Evolutionary conservation across 2,329 filamentous ascomycete species (phyloP).

Genomic region (Apiospora marii): DNA sequence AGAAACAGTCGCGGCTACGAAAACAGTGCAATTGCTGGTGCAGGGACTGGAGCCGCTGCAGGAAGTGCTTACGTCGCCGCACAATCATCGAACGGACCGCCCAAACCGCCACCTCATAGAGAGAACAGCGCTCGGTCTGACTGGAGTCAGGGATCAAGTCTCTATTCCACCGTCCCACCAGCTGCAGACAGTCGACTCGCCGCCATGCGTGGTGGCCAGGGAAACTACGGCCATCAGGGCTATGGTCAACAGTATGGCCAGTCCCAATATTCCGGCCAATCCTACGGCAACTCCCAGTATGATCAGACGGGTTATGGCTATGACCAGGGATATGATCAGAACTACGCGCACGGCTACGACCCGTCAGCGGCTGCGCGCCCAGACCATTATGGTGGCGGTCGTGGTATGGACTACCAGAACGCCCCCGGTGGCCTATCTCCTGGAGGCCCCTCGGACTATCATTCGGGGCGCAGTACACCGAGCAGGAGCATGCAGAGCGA

Average conservation of each 20-base stretch:
- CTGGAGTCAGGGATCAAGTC: not conserved
- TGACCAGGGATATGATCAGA: slow-evolving; percentile 29
- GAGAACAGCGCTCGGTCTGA: slow-evolving; percentile 3
- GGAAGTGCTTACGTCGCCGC: slow-evolving; percentile 31
- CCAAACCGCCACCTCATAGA: slow-evolving; percentile 32
- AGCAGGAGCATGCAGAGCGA: slow-evolving; percentile 63
- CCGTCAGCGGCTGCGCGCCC: slow-evolving; percentile 23
- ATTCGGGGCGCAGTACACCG: slow-evolving; percentile 49
- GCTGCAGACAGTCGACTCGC: slow-evolving; percentile 65
- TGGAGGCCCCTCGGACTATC: slow-evolving; percentile 44
- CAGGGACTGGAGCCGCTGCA: slow-evolving; percentile 34
- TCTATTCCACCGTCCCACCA: slow-evolving; percentile 52
- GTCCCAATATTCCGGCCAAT: not conserved
- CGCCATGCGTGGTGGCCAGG: slow-evolving; percentile 55
- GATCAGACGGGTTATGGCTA: slow-evolving; percentile 32
- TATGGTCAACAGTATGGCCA: slow-evolving; percentile 28
- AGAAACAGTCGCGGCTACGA: slow-evolving; percentile 40
- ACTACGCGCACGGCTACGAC: slow-evolving; percentile 33
- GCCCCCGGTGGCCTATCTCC: slow-evolving; percentile 54
- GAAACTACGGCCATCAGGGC: slow-evolving; percentile 32
- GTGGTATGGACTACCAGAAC: slow-evolving; percentile 39
- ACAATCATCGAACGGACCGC: slow-evolving; percentile 36
- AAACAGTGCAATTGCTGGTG: slow-evolving; percentile 32
- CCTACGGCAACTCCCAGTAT: slow-evolving; percentile 32
- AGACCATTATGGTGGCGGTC: slow-evolving; percentile 26